phyloP scores from a whole-genome alignment of 148 eudicot genomes.

The Silene uniflora region DNA sequence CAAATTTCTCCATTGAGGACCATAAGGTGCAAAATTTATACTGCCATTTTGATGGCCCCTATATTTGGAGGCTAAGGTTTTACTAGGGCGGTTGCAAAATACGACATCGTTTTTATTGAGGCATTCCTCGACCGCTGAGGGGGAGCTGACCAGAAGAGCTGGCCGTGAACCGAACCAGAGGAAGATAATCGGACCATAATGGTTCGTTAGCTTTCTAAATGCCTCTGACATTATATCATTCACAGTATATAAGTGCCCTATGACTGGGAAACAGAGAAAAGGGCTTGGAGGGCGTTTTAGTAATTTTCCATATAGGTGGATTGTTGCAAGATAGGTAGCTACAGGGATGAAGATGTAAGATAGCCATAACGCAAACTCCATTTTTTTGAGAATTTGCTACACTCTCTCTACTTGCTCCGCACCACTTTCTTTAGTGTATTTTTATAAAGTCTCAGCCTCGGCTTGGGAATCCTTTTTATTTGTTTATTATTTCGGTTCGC shows the following conservation, averaged over 20 bases:
- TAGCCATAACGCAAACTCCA: no score
- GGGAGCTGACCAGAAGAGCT: conserved; percentile 15
- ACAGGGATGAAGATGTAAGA: no score
- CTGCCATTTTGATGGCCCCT: conserved; percentile 5
- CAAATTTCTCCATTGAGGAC: conserved; percentile 22
- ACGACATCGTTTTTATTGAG: conserved; percentile 15
- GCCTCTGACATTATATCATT: conserved; percentile 29
- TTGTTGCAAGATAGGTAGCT: no score
- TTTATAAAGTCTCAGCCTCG: no score
- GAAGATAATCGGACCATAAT: conserved; percentile 30
- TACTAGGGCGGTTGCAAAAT: conserved; percentile 12
- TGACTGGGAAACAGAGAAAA: conserved; percentile 28
- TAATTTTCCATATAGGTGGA: no score
- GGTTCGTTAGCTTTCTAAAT: conserved; percentile 24
- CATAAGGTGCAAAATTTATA: conserved; percentile 19
- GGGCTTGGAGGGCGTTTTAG: no score
- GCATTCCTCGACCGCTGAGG: conserved; percentile 19
- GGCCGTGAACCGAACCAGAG: conserved; percentile 41
- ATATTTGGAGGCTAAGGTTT: conserved; percentile 2
- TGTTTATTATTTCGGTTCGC: no score
- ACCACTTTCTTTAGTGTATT: no score
- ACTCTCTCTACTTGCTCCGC: no score
- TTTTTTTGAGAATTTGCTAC: no score
- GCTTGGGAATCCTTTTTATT: no score
- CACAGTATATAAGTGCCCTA: conserved; percentile 41